These are phyloP conservation scores for Russula lepida DNA, from an alignment of 768 basidiomycete genomes.

Conservation along the genomic window DNA sequence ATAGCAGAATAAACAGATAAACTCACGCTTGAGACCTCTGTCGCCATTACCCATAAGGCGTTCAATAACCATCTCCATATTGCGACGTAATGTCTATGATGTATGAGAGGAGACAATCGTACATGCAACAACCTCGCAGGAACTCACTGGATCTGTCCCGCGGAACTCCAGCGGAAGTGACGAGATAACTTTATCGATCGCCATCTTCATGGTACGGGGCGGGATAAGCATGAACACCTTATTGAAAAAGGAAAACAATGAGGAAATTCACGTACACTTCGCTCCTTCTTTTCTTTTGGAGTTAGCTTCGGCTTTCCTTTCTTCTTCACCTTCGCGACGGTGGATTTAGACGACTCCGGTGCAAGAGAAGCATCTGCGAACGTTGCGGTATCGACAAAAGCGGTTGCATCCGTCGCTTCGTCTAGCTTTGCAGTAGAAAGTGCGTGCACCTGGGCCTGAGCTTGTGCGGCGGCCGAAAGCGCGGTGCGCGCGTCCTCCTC, in stretches of 20 bases:
- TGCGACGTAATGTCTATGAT: slow-evolving; percentile 55
- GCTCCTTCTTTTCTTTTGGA: slow-evolving; percentile 78
- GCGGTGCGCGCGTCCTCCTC: slow-evolving; percentile 54
- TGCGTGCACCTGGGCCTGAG: slow-evolving; percentile 33
- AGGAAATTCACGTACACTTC: slow-evolving; percentile 41
- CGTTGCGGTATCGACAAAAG: slow-evolving; percentile 29
- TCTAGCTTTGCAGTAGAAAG: slow-evolving; percentile 27
- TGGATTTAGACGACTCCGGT: slow-evolving; percentile 26
- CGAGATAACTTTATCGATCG: slow-evolving; percentile 62
- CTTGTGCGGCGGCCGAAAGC: slow-evolving; percentile 35
- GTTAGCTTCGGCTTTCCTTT: slow-evolving; percentile 60
- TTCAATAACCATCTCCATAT: slow-evolving; percentile 76
- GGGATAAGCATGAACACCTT: background rate
- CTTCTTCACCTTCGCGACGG: slow-evolving; percentile 34
- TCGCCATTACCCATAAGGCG: slow-evolving; percentile 57
- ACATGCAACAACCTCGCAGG: background rate
- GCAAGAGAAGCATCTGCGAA: slow-evolving; percentile 33
- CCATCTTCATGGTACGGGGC: slow-evolving; percentile 33
- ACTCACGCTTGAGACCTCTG: slow-evolving; percentile 56
- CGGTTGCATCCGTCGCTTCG: slow-evolving; percentile 27
- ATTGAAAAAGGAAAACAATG: background rate
- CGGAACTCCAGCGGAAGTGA: slow-evolving; percentile 85
- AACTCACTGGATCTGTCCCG: slow-evolving; percentile 73
- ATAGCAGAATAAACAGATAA: background rate
- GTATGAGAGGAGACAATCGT: background rate